Conservation (phyloP, 1,284 basidiomycete species). For the Puccinia novopanici region DNA sequence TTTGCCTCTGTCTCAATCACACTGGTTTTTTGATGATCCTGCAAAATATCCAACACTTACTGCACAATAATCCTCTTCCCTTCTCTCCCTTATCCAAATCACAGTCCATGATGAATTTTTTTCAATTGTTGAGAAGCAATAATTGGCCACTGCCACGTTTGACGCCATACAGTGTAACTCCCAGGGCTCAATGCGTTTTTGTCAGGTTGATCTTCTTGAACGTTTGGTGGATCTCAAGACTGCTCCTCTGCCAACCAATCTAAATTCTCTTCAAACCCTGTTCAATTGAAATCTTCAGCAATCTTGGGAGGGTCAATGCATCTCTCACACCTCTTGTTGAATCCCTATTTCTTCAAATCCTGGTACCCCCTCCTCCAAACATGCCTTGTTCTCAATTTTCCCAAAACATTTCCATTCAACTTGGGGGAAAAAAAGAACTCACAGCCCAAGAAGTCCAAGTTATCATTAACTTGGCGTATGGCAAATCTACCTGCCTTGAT, state of each 20-base stretch:
- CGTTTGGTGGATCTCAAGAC: background rate
- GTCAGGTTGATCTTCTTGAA: background rate
- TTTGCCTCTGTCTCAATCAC: background rate
- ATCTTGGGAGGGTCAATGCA: background rate
- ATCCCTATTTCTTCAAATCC: background rate
- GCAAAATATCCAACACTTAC: background rate
- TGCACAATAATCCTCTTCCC: background rate
- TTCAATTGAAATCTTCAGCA: too few species aligned
- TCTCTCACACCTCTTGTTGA: background rate
- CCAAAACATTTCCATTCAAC: slow-evolving; percentile 10
- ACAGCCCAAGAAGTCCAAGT: background rate
- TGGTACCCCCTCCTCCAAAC: background rate
- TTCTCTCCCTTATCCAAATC: background rate
- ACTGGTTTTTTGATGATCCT: background rate
- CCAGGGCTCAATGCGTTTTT: background rate
- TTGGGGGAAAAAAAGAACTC: background rate
- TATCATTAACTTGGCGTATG: slow-evolving; percentile 9
- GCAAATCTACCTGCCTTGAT: background rate
- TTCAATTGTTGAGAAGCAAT: background rate
- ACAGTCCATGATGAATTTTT: background rate
- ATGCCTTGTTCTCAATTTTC: slow-evolving; percentile 2
- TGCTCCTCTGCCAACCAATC: too few species aligned
- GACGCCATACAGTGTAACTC: background rate
- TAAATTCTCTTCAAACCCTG: too few species aligned
- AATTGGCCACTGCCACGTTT: background rate